phyloP scores from a whole-genome alignment of 2,329 filamentous ascomycete species.

The Lojkania enalia region DNA sequence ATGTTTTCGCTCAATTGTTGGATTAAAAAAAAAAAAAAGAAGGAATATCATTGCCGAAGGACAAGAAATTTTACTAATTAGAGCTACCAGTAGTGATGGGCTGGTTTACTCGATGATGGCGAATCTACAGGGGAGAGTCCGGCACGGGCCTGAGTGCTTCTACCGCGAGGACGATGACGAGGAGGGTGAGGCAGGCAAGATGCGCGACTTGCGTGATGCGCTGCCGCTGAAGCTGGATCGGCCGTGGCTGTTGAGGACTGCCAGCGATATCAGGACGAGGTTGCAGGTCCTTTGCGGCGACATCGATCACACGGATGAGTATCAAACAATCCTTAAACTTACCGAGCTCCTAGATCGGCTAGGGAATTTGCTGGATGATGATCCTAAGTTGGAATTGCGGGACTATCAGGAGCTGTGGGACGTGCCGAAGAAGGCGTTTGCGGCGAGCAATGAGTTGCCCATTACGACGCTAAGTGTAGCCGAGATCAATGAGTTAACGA shows the following conservation, averaged over 20 bases:
- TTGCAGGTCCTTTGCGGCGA: background rate
- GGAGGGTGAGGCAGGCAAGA: background rate
- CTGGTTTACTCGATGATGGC: constrained; percentile 9
- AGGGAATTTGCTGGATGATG: background rate
- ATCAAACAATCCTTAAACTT: background rate
- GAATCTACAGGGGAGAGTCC: constrained; percentile 1
- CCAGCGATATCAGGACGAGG: background rate
- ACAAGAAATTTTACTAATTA: no score
- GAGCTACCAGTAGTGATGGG: constrained; percentile 7
- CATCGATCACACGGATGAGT: background rate
- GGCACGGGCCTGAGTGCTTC: constrained; percentile 6
- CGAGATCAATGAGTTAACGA: background rate
- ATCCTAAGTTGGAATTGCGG: background rate
- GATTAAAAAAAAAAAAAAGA: no score
- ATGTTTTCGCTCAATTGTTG: no score
- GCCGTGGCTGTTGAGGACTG: background rate
- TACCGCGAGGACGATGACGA: background rate
- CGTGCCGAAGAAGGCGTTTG: background rate
- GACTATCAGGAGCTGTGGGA: background rate
- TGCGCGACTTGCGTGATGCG: constrained; percentile 1
- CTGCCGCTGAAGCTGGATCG: constrained; percentile 3
- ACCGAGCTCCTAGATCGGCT: background rate
- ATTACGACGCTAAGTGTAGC: background rate
- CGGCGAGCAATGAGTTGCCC: background rate
- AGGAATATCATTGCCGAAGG: no score